A percentile compares a stretch with the other conserved stretches of the same genome.
These are phyloP conservation scores for Raffaelea ambrosiae DNA, from an alignment of 2,329 filamentous ascomycete genomes.

Conservation along the genomic window DNA sequence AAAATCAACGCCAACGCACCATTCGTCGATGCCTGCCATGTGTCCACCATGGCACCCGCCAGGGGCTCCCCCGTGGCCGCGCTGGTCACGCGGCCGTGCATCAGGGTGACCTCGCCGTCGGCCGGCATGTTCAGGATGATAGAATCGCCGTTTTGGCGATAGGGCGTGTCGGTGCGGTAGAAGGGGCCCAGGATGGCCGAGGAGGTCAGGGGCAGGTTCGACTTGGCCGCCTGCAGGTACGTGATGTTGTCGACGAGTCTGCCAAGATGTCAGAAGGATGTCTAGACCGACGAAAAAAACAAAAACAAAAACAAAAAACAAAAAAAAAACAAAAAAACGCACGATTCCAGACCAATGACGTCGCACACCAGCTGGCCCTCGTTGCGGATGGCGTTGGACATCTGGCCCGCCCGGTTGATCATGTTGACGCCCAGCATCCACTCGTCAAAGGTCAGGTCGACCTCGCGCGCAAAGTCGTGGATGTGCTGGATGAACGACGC, in stretches of 20 bases:
- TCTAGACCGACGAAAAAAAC: too few relatives aligned
- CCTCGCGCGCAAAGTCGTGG: slow-evolving; percentile 61
- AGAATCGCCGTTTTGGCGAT: slow-evolving; percentile 46
- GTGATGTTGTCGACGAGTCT: slow-evolving; percentile 55
- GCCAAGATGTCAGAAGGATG: too few relatives aligned
- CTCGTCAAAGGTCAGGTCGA: slow-evolving; percentile 55
- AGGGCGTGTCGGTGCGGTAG: slow-evolving; percentile 55
- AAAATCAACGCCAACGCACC: slow-evolving; percentile 35
- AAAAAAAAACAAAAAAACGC: too few relatives aligned
- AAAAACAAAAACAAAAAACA: too few relatives aligned
- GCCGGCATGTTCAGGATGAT: slow-evolving; percentile 33
- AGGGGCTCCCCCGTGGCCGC: slow-evolving; percentile 43
- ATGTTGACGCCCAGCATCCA: slow-evolving; percentile 57
- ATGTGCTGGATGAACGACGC: slow-evolving; percentile 52
- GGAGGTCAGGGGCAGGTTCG: slow-evolving; percentile 39
- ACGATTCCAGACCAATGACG: slow-evolving; percentile 55
- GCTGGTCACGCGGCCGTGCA: slow-evolving; percentile 50
- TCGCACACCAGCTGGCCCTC: slow-evolving; percentile 61
- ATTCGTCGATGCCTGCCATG: slow-evolving; percentile 40
- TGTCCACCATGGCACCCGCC: slow-evolving; percentile 46
- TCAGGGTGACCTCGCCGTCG: slow-evolving; percentile 24
- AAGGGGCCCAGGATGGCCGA: slow-evolving; percentile 64
- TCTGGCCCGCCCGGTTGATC: slow-evolving; percentile 57
- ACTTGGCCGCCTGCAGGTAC: slow-evolving; percentile 38
- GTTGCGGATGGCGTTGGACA: slow-evolving; percentile 54